These are phyloP conservation scores for Cryoendolithus antarcticus DNA, from an alignment of 2,329 filamentous ascomycete genomes.

Conservation along the genomic window DNA sequence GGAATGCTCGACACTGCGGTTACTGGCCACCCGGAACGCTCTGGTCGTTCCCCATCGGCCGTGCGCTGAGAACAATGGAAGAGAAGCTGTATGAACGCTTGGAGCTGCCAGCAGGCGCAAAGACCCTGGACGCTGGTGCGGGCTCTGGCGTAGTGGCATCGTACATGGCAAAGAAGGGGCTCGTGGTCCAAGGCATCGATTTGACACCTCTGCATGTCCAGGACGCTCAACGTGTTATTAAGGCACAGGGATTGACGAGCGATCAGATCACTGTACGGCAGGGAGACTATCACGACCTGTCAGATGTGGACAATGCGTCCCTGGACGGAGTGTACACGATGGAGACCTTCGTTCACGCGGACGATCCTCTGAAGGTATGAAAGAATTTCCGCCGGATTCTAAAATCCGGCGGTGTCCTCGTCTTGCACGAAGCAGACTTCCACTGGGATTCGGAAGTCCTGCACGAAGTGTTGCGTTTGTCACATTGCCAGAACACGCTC, in stretches of 20 bases:
- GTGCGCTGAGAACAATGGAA: conserved; percentile 37
- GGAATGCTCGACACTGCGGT: conserved; percentile 40
- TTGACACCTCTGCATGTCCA: conserved; percentile 36
- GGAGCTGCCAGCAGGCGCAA: conserved; percentile 26
- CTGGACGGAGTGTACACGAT: conserved; percentile 45
- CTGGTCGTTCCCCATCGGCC: conserved; percentile 37
- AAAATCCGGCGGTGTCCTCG: conserved; percentile 35
- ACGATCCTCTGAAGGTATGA: conserved; percentile 26
- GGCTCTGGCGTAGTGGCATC: conserved; percentile 40
- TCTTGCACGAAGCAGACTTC: conserved; percentile 35
- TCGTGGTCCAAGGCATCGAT: conserved; percentile 35
- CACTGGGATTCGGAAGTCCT: conserved; percentile 11
- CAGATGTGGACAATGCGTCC: conserved; percentile 24
- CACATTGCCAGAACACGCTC: conserved; percentile 18
- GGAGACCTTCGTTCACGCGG: conserved; percentile 44
- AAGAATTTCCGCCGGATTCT: conserved; percentile 37
- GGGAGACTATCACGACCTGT: conserved; percentile 42
- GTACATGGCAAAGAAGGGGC: conserved; percentile 28
- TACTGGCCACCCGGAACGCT: conserved; percentile 34
- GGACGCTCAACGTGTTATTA: conserved; percentile 32
- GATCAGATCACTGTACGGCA: conserved; percentile 27
- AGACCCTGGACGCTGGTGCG: conserved; percentile 42
- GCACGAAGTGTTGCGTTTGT: conserved; percentile 10
- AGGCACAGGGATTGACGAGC: conserved; percentile 22
- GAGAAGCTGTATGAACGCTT: conserved; percentile 32